phyloP scores from a whole-genome alignment of 228 moss, liverwort and hornwort genomes.

The Sphagnum fallax region DNA sequence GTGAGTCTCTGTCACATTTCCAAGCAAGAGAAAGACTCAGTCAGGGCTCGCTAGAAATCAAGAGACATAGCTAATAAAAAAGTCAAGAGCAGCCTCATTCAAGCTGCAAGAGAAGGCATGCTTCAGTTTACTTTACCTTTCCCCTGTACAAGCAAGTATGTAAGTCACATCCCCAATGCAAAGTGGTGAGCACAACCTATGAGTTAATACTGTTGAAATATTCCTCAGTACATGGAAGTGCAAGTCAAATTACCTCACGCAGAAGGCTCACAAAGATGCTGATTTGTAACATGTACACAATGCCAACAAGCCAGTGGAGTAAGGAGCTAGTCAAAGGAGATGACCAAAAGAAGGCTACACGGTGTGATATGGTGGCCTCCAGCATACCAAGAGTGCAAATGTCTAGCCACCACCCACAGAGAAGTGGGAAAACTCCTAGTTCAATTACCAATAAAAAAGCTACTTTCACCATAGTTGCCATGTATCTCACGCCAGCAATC shows the following conservation, averaged over 20 bases:
- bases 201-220: too few relatives aligned
- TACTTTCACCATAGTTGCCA: constrained; percentile 93
- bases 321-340: constrained; percentile 90
- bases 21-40: too few relatives aligned
- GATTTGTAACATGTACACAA: constrained; percentile 94
- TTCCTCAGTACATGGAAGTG: too few relatives aligned
- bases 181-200: too few relatives aligned
- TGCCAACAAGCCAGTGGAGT: constrained; percentile 98
- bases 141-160: too few relatives aligned
- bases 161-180: too few relatives aligned
- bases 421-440: constrained; percentile 88
- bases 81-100: too few relatives aligned
- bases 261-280: constrained; percentile 99
- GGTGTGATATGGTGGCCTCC: constrained; percentile 76
- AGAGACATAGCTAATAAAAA: too few relatives aligned
- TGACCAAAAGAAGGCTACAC: constrained; percentile 78
- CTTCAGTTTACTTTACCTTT: too few relatives aligned
- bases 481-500: constrained; percentile 87
- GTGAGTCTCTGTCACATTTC: too few relatives aligned
- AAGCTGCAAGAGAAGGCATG: too few relatives aligned
- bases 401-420: constrained; percentile 99
- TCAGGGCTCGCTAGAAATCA: too few relatives aligned
- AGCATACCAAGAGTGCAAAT: constrained; percentile 95
- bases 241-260: constrained; percentile 61
- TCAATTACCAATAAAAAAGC: constrained; percentile 88